phyloP scores from a whole-genome alignment of 139 green algal species.

The Chlorella sp. region DNA sequence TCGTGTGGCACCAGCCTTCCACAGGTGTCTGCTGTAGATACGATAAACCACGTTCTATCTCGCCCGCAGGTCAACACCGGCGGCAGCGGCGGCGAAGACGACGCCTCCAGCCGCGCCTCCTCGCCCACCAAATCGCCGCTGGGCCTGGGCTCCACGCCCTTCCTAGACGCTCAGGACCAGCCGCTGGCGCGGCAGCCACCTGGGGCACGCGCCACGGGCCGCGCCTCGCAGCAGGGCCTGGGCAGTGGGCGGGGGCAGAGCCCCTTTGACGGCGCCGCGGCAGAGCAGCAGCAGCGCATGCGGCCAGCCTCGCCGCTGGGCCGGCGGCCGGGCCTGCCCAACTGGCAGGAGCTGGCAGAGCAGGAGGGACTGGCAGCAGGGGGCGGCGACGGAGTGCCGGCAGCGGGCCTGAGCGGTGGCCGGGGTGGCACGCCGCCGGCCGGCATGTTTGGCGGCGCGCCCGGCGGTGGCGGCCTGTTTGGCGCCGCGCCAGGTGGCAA shows the following conservation, averaged over 20 bases:
- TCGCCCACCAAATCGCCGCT: conserved; percentile 35
- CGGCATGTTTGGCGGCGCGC: background rate
- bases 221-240: conserved; percentile 8
- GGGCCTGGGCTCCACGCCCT: background rate
- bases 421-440: background rate
- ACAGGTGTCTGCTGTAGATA: too few species aligned
- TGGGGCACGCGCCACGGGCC: background rate
- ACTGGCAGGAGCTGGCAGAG: background rate
- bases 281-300: conserved; percentile 11
- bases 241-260: background rate
- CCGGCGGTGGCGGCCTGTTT: background rate
- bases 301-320: conserved; percentile 2
- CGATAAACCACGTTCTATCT: too few species aligned
- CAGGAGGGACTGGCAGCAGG: background rate
- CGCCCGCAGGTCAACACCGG: background rate
- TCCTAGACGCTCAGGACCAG: conserved; percentile 15
- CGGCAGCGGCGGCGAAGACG: background rate
- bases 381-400: background rate
- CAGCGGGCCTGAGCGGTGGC: background rate
- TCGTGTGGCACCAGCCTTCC: too few species aligned
- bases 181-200: conserved; percentile 20
- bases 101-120: conserved; percentile 29
- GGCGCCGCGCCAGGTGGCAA: background rate
- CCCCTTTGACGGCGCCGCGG: conserved; percentile 2
- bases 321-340: conserved; percentile 3